Percentiles rank a stretch among this genome's conserved stretches.
Evolutionary conservation across 208 protist genomes (phyloP).

Genomic region (Acanthamoeba healyi): DNA sequence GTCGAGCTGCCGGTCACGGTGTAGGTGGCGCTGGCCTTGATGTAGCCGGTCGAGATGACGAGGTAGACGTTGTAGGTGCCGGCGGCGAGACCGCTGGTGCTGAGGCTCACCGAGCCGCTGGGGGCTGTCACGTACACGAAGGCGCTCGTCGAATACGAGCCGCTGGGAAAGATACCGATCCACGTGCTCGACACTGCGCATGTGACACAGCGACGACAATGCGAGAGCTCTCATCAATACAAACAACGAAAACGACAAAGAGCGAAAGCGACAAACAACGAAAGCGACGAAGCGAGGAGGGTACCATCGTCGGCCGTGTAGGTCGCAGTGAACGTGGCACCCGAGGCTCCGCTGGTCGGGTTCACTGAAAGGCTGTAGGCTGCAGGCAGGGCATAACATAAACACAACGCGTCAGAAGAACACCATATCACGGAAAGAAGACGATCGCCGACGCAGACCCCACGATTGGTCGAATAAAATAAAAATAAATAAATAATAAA

Average conservation of each 20-base stretch:
- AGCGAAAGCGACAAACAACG: not conserved
- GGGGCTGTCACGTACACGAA: too few relatives aligned
- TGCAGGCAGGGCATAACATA: not conserved
- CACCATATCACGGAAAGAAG: too few relatives aligned
- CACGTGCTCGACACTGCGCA: not conserved
- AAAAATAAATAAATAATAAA: not conserved
- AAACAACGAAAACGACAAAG: not conserved
- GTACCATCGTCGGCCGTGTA: constrained; percentile 27
- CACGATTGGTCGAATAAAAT: too few relatives aligned
- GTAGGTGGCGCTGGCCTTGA: not conserved
- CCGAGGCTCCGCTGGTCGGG: not conserved
- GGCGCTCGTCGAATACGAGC: too few relatives aligned
- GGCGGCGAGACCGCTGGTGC: not conserved
- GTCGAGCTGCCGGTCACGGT: constrained; percentile 14
- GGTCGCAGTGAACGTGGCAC: not conserved
- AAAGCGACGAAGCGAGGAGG: not conserved
- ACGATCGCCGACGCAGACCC: too few relatives aligned
- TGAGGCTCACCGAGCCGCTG: not conserved
- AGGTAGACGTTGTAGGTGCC: constrained; percentile 21
- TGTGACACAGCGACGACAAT: not conserved
- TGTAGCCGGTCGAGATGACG: not conserved
- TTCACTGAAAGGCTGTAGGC: not conserved
- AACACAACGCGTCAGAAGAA: too few relatives aligned
- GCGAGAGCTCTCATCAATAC: not conserved
- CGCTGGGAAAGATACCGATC: not conserved